Percentiles rank a stretch among this genome's conserved stretches.
Evolutionary conservation across 257 asterid genomes (phyloP).

Genomic region (Solanum virginianum): DNA sequence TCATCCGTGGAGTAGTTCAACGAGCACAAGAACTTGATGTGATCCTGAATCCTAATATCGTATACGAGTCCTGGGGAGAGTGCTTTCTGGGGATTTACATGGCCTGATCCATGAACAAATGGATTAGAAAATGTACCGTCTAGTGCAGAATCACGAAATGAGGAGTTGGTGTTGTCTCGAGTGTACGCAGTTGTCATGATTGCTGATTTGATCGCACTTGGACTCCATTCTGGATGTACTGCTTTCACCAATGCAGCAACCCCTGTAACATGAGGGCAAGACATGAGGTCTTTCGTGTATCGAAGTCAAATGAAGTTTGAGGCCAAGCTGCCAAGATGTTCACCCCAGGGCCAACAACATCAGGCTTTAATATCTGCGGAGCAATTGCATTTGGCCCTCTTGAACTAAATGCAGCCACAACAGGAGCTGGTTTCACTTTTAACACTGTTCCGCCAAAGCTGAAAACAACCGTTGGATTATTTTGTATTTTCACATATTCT

Average conservation of each 20-base stretch:
- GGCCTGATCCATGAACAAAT: slow-evolving; percentile 31
- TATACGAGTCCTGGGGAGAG: slow-evolving; percentile 28
- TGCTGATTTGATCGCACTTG: slow-evolving; percentile 35
- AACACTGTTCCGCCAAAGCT: not conserved
- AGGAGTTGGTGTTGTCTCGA: slow-evolving; percentile 19
- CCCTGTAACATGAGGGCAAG: slow-evolving; percentile 42
- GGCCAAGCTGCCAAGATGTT: not conserved
- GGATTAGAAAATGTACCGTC: slow-evolving; percentile 16
- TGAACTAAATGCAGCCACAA: not conserved
- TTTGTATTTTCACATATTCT: not conserved
- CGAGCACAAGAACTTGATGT: slow-evolving; percentile 33
- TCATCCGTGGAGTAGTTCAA: slow-evolving; percentile 26
- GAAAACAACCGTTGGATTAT: not conserved
- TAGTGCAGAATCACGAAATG: slow-evolving; percentile 24
- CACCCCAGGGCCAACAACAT: not conserved
- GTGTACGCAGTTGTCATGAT: slow-evolving; percentile 40
- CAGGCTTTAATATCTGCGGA: not conserved
- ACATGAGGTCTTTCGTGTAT: slow-evolving; percentile 9
- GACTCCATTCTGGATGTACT: slow-evolving; percentile 38
- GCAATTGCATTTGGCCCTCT: not conserved
- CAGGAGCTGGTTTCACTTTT: not conserved
- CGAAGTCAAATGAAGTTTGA: not conserved
- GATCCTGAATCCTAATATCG: slow-evolving; percentile 13
- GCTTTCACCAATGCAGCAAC: slow-evolving; percentile 33
- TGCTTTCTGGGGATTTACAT: slow-evolving; percentile 35